Evolutionary conservation across 306 rosid genomes (phyloP).

Genomic region (Rosa chinensis): DNA sequence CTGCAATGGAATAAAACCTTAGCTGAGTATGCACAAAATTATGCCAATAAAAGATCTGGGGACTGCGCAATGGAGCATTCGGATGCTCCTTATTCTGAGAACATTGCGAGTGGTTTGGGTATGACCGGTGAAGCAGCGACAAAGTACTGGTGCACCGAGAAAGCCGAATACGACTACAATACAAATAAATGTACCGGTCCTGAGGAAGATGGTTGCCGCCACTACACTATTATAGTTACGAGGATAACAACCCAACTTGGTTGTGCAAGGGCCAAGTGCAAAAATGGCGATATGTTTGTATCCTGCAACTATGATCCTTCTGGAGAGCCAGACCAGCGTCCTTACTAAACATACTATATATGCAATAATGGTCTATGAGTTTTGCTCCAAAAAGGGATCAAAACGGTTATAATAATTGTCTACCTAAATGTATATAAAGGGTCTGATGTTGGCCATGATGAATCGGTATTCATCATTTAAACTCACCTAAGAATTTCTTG

Average conservation of each 20-base stretch:
- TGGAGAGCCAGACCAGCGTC: conserved; percentile 10
- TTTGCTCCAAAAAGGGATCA: not conserved
- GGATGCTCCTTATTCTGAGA: conserved; percentile 43
- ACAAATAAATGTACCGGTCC: conserved; percentile 37
- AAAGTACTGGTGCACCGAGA: conserved; percentile 51
- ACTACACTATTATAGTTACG: conserved; percentile 58
- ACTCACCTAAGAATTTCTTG: no score
- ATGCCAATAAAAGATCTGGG: conserved; percentile 25
- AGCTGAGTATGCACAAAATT: conserved; percentile 40
- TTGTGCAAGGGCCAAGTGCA: conserved; percentile 48
- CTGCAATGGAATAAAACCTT: conserved; percentile 23
- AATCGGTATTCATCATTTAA: not conserved
- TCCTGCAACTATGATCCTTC: conserved; percentile 56
- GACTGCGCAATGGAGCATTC: conserved; percentile 60
- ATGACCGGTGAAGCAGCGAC: conserved; percentile 39
- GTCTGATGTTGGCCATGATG: not conserved
- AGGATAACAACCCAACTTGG: conserved; percentile 38
- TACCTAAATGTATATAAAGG: not conserved
- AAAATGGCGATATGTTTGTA: conserved; percentile 40
- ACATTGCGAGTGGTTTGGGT: conserved; percentile 37
- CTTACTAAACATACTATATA: conserved; percentile 24
- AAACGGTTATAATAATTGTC: not conserved
- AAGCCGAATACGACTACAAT: conserved; percentile 32
- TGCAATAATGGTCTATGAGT: not conserved
- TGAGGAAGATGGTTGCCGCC: conserved; percentile 44